A percentile compares a stretch with the other conserved stretches of the same genome.
Evolutionary conservation across 2,329 filamentous ascomycete genomes (phyloP).

Genomic region (Claviceps monticola): DNA sequence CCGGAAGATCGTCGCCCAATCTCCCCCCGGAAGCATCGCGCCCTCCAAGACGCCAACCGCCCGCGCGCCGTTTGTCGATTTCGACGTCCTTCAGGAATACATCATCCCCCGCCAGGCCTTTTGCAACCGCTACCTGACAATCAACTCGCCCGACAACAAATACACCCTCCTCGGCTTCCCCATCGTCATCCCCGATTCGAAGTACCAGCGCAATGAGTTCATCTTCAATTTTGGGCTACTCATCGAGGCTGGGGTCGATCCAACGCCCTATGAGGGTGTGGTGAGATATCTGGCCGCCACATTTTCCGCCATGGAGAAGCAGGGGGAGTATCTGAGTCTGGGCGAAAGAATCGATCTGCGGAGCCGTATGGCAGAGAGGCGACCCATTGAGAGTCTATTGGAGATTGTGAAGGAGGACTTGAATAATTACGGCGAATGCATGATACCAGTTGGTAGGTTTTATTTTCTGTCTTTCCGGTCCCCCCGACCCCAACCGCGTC

Average conservation of each 20-base stretch:
- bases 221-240: slow-evolving; percentile 97
- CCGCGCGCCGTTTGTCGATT: slow-evolving; percentile 58
- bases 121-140: slow-evolving; percentile 78
- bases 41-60: slow-evolving; percentile 9
- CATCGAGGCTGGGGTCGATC: slow-evolving; percentile 52
- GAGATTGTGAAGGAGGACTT: slow-evolving; percentile 74
- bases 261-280: slow-evolving; percentile 68
- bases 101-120: slow-evolving; percentile 92
- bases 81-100: slow-evolving; percentile 76
- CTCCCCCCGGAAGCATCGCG: slow-evolving; percentile 10
- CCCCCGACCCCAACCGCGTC: neutral
- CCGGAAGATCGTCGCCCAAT: slow-evolving; percentile 46
- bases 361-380: slow-evolving; percentile 29
- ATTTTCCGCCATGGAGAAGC: slow-evolving; percentile 82
- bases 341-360: slow-evolving; percentile 28
- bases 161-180: slow-evolving; percentile 79
- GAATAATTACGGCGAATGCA: slow-evolving; percentile 95
- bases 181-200: slow-evolving; percentile 68
- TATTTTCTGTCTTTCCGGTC: neutral
- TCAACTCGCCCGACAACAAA: slow-evolving; percentile 54
- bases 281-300: slow-evolving; percentile 74
- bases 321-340: slow-evolving; percentile 67
- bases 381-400: slow-evolving; percentile 71
- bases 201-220: slow-evolving; percentile 87
- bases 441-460: slow-evolving; percentile 79